Conservation (phyloP, 495 filamentous ascomycete genomes). For the Tuber calosporum region DNA sequence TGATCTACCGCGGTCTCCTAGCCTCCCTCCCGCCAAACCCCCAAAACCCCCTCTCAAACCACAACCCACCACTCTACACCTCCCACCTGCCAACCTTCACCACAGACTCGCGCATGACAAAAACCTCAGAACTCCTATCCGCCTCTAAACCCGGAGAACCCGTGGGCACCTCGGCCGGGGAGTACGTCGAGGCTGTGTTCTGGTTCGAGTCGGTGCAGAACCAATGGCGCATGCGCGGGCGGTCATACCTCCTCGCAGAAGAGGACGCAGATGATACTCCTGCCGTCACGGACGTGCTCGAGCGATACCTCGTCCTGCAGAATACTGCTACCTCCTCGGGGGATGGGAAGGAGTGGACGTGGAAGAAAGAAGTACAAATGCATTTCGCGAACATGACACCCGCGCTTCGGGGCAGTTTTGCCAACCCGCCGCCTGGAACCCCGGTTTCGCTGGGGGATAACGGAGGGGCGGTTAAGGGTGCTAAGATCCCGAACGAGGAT, state of each 20-base stretch:
- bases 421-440: slow-evolving; percentile 65
- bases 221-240: slow-evolving; percentile 79
- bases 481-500: slow-evolving; percentile 55
- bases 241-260: slow-evolving; percentile 57
- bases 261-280: slow-evolving; percentile 34
- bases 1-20: slow-evolving; percentile 80
- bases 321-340: slow-evolving; percentile 16
- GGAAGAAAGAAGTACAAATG: slow-evolving; percentile 66
- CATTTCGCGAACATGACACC: slow-evolving; percentile 85
- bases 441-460: slow-evolving; percentile 49
- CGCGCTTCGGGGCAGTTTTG: slow-evolving; percentile 68
- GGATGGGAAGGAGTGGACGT: slow-evolving; percentile 52
- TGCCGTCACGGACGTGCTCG: slow-evolving; percentile 40
- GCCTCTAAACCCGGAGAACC: slow-evolving; percentile 2
- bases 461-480: slow-evolving; percentile 52
- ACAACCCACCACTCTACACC: slow-evolving; percentile 61
- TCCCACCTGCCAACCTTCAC: slow-evolving; percentile 75
- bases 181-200: slow-evolving; percentile 70
- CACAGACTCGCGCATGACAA: slow-evolving; percentile 80
- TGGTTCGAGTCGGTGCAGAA: slow-evolving; percentile 63
- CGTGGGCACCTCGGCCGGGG: slow-evolving; percentile 53
- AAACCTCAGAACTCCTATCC: slow-evolving; percentile 60
- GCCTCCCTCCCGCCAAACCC: slow-evolving; percentile 60
- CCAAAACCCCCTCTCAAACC: slow-evolving; percentile 53
- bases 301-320: slow-evolving; percentile 16